Conservation (phyloP, 768 basidiomycete species). For the Lentinula edodes region DNA sequence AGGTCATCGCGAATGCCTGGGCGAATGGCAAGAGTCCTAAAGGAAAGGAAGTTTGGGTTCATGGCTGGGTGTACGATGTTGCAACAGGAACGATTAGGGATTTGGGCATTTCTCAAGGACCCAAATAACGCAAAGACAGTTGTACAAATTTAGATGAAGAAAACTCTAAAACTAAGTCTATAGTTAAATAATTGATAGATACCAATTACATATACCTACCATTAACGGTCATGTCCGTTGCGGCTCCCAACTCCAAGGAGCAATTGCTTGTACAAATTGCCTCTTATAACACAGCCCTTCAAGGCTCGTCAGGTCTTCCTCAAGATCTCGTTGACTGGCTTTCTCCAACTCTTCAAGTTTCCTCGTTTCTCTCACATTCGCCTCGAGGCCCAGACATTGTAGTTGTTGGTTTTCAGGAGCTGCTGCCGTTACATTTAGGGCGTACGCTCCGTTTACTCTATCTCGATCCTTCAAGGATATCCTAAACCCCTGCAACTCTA, state of each 20-base stretch:
- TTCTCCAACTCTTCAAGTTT: conserved; percentile 72
- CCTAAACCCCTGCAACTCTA: background rate
- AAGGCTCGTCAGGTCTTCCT: conserved; percentile 46
- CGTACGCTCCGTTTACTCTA: conserved; percentile 44
- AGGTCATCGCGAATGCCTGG: conserved; percentile 45
- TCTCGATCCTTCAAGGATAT: conserved; percentile 2
- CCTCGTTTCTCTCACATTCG: conserved; percentile 60
- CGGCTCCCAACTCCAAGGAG: conserved; percentile 13
- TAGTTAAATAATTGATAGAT: background rate
- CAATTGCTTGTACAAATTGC: conserved; percentile 71
- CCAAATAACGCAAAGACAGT: conserved; percentile 7
- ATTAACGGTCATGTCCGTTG: conserved; percentile 2
- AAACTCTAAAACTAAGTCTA: background rate
- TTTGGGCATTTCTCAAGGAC: conserved; percentile 41
- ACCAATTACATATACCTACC: conserved; percentile 5
- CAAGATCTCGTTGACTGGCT: conserved; percentile 94
- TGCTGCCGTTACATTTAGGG: conserved; percentile 84
- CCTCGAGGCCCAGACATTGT: conserved; percentile 76
- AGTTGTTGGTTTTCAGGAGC: conserved; percentile 91
- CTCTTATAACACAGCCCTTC: conserved; percentile 89
- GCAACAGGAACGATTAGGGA: conserved; percentile 53
- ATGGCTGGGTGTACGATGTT: conserved; percentile 72
- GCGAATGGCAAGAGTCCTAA: conserved; percentile 28
- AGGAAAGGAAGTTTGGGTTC: conserved; percentile 48
- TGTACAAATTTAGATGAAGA: background rate